These are phyloP conservation scores for Wickerhamomyces ciferrii DNA, from an alignment of 805 yeast genomes.

Conservation along the genomic window DNA sequence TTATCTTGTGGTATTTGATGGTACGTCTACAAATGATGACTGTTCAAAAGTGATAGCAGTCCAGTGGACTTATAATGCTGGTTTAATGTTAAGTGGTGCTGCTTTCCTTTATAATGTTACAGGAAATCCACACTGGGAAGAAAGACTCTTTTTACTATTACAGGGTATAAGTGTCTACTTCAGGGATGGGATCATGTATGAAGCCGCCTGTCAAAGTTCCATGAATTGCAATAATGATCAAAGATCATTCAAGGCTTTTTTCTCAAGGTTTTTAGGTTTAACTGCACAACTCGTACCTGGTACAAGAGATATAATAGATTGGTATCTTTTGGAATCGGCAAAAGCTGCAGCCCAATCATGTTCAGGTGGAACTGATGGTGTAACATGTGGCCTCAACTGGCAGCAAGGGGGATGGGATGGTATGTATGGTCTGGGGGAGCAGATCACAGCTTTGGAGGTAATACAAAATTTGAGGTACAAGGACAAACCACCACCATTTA, in stretches of 20 bases:
- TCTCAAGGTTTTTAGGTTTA: conserved; percentile 67
- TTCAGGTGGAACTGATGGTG: conserved; percentile 82
- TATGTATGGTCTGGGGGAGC: conserved; percentile 82
- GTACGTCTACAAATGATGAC: conserved; percentile 51
- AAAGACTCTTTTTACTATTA: conserved; percentile 51
- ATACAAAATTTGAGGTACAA: conserved; percentile 36
- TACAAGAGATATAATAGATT: conserved; percentile 26
- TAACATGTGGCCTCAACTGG: conserved; percentile 90
- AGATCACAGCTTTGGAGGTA: conserved; percentile 76
- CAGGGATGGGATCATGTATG: conserved; percentile 55
- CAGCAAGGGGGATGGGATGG: conserved; percentile 62
- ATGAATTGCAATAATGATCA: conserved; percentile 76
- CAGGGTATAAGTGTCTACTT: conserved; percentile 55
- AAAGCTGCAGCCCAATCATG: conserved; percentile 77
- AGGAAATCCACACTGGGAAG: conserved; percentile 57
- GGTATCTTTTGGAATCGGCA: conserved; percentile 43
- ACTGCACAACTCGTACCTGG: conserved; percentile 70
- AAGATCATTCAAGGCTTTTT: conserved; percentile 85
- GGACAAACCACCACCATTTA: conserved; percentile 50
- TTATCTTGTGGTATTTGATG: conserved; percentile 50
- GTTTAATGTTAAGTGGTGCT: conserved; percentile 69
- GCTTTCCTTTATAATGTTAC: conserved; percentile 80
- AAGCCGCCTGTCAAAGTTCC: conserved; percentile 74
- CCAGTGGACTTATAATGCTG: conserved; percentile 89
- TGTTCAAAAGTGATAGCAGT: conserved; percentile 54